Percentiles rank a stretch among this genome's conserved stretches.
These are phyloP conservation scores for Platanthera guangdongensis DNA, from an alignment of 106 monocot genomes.

Conservation along the genomic window DNA sequence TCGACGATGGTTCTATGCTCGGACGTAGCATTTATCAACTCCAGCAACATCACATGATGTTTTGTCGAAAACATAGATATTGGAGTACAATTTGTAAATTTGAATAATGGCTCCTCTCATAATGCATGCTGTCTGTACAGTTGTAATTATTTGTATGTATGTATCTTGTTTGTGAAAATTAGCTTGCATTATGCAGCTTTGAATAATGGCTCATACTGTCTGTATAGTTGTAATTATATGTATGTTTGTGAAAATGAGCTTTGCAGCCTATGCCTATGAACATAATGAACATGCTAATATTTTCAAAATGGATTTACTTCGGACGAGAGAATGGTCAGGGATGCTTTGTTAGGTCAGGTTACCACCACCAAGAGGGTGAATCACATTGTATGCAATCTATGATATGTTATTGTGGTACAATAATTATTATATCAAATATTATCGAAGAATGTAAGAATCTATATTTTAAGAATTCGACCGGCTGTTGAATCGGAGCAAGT, in stretches of 20 bases:
- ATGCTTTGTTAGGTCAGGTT: too few species aligned
- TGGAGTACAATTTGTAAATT: background rate
- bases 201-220: background rate
- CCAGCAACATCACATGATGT: background rate
- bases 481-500: too few species aligned
- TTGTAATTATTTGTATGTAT: background rate
- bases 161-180: background rate
- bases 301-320: too few species aligned
- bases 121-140: background rate
- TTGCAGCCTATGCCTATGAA: background rate
- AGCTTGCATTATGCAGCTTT: background rate
- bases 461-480: too few species aligned
- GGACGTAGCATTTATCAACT: conserved; percentile 31
- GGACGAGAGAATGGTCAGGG: too few species aligned
- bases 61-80: background rate
- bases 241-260: background rate
- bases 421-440: too few species aligned
- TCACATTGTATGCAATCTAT: too few species aligned
- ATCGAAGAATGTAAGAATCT: too few species aligned
- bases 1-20: conserved; percentile 50
- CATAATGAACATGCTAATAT: too few species aligned
- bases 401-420: too few species aligned
- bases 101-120: background rate
- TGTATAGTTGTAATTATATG: background rate
- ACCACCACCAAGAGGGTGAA: too few species aligned